Evolutionary conservation across 2,329 filamentous ascomycete genomes (phyloP), one percentile per base, ranked within the genome.

Genomic region (Alternaria triticimaculans): DNA sequence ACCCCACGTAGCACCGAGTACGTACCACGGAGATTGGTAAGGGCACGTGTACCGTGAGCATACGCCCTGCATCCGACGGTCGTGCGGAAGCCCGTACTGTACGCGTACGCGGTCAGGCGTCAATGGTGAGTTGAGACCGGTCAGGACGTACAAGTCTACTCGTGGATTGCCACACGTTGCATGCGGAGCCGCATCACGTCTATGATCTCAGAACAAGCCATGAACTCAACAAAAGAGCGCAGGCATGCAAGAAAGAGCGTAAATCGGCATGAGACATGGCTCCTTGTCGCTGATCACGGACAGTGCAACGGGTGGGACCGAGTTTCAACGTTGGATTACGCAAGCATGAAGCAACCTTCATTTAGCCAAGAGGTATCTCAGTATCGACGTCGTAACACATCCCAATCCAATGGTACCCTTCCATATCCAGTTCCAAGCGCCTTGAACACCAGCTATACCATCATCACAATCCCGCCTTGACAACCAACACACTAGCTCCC

Each of bases 401-500:
- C 20, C 26, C 48, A 51, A 20, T 23, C n/a, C 25, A 51, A 21
- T 51, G 48, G 14, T 33, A 33, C 5, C 20, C 18, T 23, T 18
- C 37, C 43, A 44, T 45, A 21, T 37, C 30, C 30, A 6, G 23
- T 12, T 6, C 20, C 33, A 53, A 44, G 18, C 18, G 51, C 20
- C 37, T 12, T 12, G 15, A 53, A 55, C 49, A 23, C 49, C 49
- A 45, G 20, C 41, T 26, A 45, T 25, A 15, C 37, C 9, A 33
- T 9, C 41, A 12, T 51, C 21, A 62, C 21, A 62, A 26, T 28
- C 73, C 76, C 23, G 90, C 90, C 80, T 93, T 89, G 26, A 94
- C 84, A 58, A 94, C 87, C 57, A 94, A 81, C 25, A 94, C 80
- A 77, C 91, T 93, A 0, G 89, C 88, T 66, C 85, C 86, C n/a